Evolutionary conservation across 2,329 filamentous ascomycete species (phyloP).

Genomic region (Nothomitra cinnamomea): DNA sequence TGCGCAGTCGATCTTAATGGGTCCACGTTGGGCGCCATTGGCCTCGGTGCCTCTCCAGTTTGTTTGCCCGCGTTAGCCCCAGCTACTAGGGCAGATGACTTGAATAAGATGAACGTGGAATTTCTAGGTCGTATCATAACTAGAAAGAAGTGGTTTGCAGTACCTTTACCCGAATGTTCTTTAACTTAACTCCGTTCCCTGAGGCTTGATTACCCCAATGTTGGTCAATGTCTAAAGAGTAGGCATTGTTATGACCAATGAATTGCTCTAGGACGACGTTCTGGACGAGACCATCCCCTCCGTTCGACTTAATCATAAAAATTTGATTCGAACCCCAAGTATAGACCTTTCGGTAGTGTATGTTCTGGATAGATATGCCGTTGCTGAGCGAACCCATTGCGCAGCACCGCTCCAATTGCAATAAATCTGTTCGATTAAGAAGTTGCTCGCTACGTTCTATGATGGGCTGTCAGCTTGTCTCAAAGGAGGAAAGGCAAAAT

Average conservation of each 20-base stretch:
- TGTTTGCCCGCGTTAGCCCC: too few species aligned
- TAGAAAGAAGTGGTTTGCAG: slow-evolving; percentile 19
- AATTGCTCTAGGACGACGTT: slow-evolving; percentile 39
- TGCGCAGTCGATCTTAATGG: slow-evolving; percentile 35
- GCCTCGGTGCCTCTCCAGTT: slow-evolving; percentile 38
- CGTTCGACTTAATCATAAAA: slow-evolving; percentile 45
- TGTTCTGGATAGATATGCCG: slow-evolving; percentile 32
- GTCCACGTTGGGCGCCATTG: slow-evolving; percentile 33
- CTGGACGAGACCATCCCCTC: slow-evolving; percentile 35
- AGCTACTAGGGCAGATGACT: too few species aligned
- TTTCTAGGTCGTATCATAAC: too few species aligned
- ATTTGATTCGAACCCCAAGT: slow-evolving; percentile 43
- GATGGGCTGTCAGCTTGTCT: neutral
- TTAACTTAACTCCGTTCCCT: slow-evolving; percentile 35
- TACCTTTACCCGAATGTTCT: slow-evolving; percentile 23
- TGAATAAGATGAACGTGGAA: too few species aligned
- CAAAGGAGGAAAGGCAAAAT: neutral
- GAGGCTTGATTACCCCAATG: slow-evolving; percentile 30
- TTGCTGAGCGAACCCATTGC: slow-evolving; percentile 38
- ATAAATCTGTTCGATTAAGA: slow-evolving; percentile 42
- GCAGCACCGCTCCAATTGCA: slow-evolving; percentile 44
- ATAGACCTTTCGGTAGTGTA: slow-evolving; percentile 40
- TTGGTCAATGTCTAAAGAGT: slow-evolving; percentile 37
- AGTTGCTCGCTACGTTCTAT: slow-evolving; percentile 31
- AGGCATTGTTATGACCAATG: slow-evolving; percentile 41